These are phyloP conservation scores for Golubevia sp. DNA, from an alignment of 1,284 basidiomycete genomes.

Conservation along the genomic window DNA sequence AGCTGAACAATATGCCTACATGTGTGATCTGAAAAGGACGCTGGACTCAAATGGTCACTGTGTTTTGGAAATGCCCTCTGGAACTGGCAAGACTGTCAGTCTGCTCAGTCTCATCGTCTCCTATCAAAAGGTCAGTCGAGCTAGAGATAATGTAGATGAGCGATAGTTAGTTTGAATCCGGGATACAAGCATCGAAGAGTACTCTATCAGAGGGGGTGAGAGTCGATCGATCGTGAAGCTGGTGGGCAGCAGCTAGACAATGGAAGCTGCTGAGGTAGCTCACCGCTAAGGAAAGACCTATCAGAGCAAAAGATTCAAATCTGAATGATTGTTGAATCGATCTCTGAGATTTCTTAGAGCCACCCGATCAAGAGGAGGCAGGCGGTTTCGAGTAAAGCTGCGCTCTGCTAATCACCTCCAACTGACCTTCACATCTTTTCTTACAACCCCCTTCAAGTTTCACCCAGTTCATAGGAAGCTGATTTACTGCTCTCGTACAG, in stretches of 20 bases:
- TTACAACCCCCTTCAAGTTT: conserved; percentile 13
- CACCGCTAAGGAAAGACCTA: too few relatives aligned
- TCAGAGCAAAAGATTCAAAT: too few relatives aligned
- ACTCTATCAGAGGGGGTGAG: too few relatives aligned
- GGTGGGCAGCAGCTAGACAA: too few relatives aligned
- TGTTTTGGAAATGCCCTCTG: conserved; percentile 60
- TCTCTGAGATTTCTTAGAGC: too few relatives aligned
- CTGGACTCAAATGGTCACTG: conserved; percentile 75
- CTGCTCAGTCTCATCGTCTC: conserved; percentile 57
- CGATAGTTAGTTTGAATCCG: too few relatives aligned
- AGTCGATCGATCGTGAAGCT: too few relatives aligned
- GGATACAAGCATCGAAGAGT: too few relatives aligned
- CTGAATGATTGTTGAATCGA: too few relatives aligned
- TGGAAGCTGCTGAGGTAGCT: too few relatives aligned
- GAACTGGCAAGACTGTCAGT: conserved; percentile 59
- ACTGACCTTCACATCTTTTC: neutral
- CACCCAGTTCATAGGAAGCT: conserved; percentile 52
- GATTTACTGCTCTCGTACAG: conserved; percentile 62
- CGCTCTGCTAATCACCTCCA: neutral
- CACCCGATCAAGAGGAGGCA: too few relatives aligned
- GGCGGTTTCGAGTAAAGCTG: neutral
- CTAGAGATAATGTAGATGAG: too few relatives aligned
- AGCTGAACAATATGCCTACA: conserved; percentile 95
- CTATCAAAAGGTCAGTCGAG: conserved; percentile 36
- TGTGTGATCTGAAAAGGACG: conserved; percentile 96